These are phyloP conservation scores for Pulicaria dysenterica DNA, from an alignment of 129 eudicot species.

Conservation along the genomic window DNA sequence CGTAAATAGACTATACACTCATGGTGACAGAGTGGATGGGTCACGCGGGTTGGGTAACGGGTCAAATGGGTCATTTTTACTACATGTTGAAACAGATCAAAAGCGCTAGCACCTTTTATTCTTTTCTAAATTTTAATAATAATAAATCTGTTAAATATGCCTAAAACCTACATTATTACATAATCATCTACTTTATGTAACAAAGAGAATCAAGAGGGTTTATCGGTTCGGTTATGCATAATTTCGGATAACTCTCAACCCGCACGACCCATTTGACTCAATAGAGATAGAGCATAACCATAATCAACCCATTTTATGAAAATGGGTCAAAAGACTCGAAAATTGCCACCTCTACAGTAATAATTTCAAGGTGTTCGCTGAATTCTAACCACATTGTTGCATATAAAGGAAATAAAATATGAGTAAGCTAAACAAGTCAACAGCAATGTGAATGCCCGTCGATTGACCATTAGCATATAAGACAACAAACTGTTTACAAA, in stretches of 20 bases:
- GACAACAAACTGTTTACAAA: too few species aligned
- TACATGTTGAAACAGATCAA: neutral
- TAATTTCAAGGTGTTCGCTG: neutral
- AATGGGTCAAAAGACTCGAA: neutral
- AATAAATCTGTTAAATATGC: neutral
- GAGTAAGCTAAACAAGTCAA: neutral
- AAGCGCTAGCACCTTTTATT: neutral
- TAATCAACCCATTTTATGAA: too few species aligned
- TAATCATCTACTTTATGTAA: too few species aligned
- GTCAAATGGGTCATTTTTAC: too few species aligned
- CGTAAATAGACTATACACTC: neutral
- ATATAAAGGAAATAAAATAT: neutral
- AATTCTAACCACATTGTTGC: neutral
- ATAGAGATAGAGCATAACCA: too few species aligned
- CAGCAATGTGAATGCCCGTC: constrained; percentile 1
- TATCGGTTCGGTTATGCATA: too few species aligned
- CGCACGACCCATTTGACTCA: neutral
- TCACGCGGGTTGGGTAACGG: neutral
- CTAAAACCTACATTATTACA: neutral
- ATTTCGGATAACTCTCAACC: neutral
- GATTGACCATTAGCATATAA: neutral
- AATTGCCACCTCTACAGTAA: neutral
- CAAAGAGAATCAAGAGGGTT: too few species aligned
- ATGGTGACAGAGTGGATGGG: neutral
- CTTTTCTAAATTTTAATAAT: neutral